Evolutionary conservation across 306 rosid species (phyloP).

Genomic region (Dalbergia cochinchinensis): DNA sequence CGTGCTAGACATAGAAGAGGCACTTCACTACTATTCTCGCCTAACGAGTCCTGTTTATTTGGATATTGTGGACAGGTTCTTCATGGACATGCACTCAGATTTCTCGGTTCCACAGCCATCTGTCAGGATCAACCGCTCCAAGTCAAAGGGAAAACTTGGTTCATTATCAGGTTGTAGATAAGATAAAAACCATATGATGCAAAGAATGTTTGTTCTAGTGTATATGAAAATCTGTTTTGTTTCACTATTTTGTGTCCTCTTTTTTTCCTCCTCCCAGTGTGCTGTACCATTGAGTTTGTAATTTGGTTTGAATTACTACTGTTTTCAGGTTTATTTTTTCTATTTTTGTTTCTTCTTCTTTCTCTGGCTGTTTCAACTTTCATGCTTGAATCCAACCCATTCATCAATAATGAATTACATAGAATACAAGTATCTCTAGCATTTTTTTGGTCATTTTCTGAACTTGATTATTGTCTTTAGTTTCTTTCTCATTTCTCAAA

Average conservation of each 20-base stretch:
- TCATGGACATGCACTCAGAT: slow-evolving; percentile 81
- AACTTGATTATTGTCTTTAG: background rate
- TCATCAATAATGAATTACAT: slow-evolving; percentile 26
- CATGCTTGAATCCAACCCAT: slow-evolving; percentile 43
- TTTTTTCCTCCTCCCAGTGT: slow-evolving; percentile 22
- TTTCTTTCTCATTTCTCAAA: slow-evolving; percentile 34
- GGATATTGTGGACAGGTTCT: slow-evolving; percentile 90
- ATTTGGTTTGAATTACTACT: slow-evolving; percentile 43
- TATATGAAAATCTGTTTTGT: slow-evolving; percentile 47
- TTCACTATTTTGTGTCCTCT: slow-evolving; percentile 28
- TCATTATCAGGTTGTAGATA: slow-evolving; percentile 69
- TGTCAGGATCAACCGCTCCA: slow-evolving; percentile 56
- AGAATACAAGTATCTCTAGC: background rate
- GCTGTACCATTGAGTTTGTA: slow-evolving; percentile 36
- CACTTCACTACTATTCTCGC: slow-evolving; percentile 92
- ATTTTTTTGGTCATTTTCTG: background rate
- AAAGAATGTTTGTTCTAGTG: slow-evolving; percentile 41
- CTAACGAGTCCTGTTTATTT: slow-evolving; percentile 90
- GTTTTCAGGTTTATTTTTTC: slow-evolving; percentile 22
- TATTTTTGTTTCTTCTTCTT: background rate
- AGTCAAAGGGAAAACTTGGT: slow-evolving; percentile 68
- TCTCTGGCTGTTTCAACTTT: slow-evolving; percentile 7
- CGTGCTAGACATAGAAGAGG: slow-evolving; percentile 90
- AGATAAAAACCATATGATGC: slow-evolving; percentile 16
- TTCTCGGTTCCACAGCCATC: slow-evolving; percentile 60